Evolutionary conservation across 164 flowering plant genomes (phyloP), one percentile per base, ranked within the genome.

Genomic region (Warburgia ugandensis): DNA sequence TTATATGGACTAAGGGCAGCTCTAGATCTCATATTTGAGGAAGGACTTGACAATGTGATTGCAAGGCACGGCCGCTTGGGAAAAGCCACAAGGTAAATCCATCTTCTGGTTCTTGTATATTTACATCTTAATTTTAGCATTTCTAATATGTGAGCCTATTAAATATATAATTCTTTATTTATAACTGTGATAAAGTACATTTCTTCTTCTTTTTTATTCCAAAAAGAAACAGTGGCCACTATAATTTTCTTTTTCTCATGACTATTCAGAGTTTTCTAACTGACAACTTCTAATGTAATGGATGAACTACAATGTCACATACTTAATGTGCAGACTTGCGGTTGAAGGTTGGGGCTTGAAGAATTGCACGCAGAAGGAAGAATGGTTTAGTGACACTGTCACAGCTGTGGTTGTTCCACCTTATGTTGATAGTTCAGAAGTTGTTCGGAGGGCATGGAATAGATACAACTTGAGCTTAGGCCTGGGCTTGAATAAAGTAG

Each of bases 321-420:
- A 13, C 53, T 43, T 31, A 23, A 56, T 35, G 35, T 68, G 58
- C 68, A 91, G 96, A 67, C 86, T 78, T 55, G 96, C 98, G 49
- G 95, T 88, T 63, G 91, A 87, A 62, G 98, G 95, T 30, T 92
- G 98, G 98, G 98, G 98, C 19, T 69, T 92, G 77, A 85, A 87
- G 73, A 88, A 88, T 67, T 92, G 95, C 73, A 80, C 95, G 7
- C 85, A 83, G 40, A 85, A 77, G 66, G 94, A 83, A 64, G 98
- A 92, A 62, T 85, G 95, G 95, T 75, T 50, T 68, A 88, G 98
- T 60, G 86, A 92, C 73, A 88, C 96, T 0, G 96, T 92, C 50
- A 92, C 98, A 47, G 96, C 96, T n/a, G 91, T 87, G 40, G 61
- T 85, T 21, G 87, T 92, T 64, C 98, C 96, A 13, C 76, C 94